Conservation (phyloP, 2,329 filamentous ascomycete species). For the Biscogniauxia sp. region DNA sequence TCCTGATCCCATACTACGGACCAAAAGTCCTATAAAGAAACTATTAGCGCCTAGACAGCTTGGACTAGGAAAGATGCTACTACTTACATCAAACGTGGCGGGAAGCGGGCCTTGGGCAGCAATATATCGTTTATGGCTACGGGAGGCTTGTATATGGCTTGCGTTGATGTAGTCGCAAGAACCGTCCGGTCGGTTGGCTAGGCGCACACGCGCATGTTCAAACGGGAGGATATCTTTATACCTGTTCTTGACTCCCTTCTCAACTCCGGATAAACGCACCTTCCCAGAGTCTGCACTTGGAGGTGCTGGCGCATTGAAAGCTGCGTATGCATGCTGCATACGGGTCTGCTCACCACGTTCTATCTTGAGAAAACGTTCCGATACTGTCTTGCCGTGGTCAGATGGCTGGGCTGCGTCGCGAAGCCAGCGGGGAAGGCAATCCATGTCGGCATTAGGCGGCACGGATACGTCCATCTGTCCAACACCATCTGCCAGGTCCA, state of each 20-base stretch:
- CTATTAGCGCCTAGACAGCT: slow-evolving; percentile 26
- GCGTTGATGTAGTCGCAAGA: slow-evolving; percentile 95
- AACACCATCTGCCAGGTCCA: slow-evolving; percentile 90
- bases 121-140: slow-evolving; percentile 91
- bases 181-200: slow-evolving; percentile 65
- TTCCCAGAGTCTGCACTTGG: slow-evolving; percentile 24
- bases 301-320: slow-evolving; percentile 44
- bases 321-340: slow-evolving; percentile 76
- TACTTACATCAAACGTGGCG: slow-evolving; percentile 79
- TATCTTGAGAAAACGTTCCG: slow-evolving; percentile 79
- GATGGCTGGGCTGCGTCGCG: slow-evolving; percentile 61
- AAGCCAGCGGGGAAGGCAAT: slow-evolving; percentile 74
- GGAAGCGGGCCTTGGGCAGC: slow-evolving; percentile 92
- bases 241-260: slow-evolving; percentile 91
- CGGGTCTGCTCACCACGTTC: slow-evolving; percentile 83
- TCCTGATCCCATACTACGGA: slow-evolving; percentile 97
- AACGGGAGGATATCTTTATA: slow-evolving; percentile 99
- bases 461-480: slow-evolving; percentile 68
- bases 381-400: slow-evolving; percentile 76
- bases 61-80: not conserved
- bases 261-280: slow-evolving; percentile 84
- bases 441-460: slow-evolving; percentile 44
- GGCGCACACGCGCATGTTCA: slow-evolving; percentile 83
- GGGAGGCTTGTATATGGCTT: slow-evolving; percentile 75
- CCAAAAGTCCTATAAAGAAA: slow-evolving; percentile 80